Evolutionary conservation across 805 yeast species (phyloP).

Genomic region (Maudiozyma barnettii): DNA sequence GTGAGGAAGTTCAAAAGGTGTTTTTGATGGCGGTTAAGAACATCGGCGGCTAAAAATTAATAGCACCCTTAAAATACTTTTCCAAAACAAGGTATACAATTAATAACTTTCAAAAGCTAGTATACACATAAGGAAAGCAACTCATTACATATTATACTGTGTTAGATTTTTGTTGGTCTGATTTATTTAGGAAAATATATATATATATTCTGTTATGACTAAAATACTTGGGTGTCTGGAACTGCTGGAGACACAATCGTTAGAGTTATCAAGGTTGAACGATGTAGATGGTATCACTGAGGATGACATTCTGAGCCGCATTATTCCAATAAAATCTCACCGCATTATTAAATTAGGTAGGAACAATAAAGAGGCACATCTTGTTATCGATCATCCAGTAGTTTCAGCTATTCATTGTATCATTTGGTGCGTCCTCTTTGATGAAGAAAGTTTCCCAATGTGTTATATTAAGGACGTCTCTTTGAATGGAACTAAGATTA

Average conservation of each 20-base stretch:
- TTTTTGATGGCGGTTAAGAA: no score
- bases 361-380: conserved; percentile 23
- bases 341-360: conserved; percentile 38
- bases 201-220: no score
- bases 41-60: no score
- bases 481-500: conserved; percentile 41
- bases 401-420: conserved; percentile 41
- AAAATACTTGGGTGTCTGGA: no score
- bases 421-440: conserved; percentile 43
- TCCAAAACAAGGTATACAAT: no score
- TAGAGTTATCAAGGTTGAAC: background rate
- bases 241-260: background rate
- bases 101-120: no score
- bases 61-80: no score
- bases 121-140: no score
- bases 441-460: conserved; percentile 36
- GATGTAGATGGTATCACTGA: background rate
- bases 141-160: no score
- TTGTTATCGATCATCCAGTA: conserved; percentile 30
- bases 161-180: no score
- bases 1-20: no score
- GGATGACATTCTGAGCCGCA: conserved; percentile 8
- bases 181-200: no score
- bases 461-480: conserved; percentile 44
- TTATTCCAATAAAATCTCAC: conserved; percentile 23